These are phyloP conservation scores for Neocatenulostroma microsporum DNA, from an alignment of 2,329 filamentous ascomycete species.

Conservation along the genomic window DNA sequence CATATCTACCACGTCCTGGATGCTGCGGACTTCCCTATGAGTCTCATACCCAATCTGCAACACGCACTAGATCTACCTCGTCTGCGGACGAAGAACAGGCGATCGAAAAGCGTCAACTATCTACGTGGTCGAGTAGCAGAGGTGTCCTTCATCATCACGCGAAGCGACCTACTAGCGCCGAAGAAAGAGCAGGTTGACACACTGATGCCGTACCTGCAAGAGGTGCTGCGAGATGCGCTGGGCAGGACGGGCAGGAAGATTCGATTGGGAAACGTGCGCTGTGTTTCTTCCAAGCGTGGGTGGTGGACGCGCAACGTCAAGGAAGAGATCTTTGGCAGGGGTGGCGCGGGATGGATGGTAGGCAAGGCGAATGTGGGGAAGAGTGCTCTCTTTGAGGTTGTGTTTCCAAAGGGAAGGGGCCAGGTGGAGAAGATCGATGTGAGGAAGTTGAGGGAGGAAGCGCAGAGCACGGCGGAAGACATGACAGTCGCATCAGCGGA, in stretches of 20 bases:
- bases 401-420: slow-evolving; percentile 65
- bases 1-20: slow-evolving; percentile 94
- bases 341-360: slow-evolving; percentile 88
- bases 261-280: slow-evolving; percentile 79
- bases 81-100: slow-evolving; percentile 70
- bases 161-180: slow-evolving; percentile 77
- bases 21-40: slow-evolving; percentile 94
- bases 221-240: slow-evolving; percentile 68
- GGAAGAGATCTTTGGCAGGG: slow-evolving; percentile 74
- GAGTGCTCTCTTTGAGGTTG: slow-evolving; percentile 77
- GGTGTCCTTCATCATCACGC: slow-evolving; percentile 83
- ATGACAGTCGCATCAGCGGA: background rate
- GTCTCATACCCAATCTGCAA: slow-evolving; percentile 70
- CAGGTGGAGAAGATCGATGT: slow-evolving; percentile 13
- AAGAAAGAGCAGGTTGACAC: slow-evolving; percentile 74
- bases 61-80: slow-evolving; percentile 62
- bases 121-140: slow-evolving; percentile 62
- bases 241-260: slow-evolving; percentile 59
- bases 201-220: slow-evolving; percentile 75
- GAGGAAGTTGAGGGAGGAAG: background rate
- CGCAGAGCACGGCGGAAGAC: background rate
- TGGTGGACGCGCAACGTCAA: slow-evolving; percentile 91
- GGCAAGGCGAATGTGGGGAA: slow-evolving; percentile 99
- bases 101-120: slow-evolving; percentile 61
- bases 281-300: slow-evolving; percentile 73